Evolutionary conservation across 352 stramenopile genomes (phyloP).

Genomic region (Sclerospora graminicola): DNA sequence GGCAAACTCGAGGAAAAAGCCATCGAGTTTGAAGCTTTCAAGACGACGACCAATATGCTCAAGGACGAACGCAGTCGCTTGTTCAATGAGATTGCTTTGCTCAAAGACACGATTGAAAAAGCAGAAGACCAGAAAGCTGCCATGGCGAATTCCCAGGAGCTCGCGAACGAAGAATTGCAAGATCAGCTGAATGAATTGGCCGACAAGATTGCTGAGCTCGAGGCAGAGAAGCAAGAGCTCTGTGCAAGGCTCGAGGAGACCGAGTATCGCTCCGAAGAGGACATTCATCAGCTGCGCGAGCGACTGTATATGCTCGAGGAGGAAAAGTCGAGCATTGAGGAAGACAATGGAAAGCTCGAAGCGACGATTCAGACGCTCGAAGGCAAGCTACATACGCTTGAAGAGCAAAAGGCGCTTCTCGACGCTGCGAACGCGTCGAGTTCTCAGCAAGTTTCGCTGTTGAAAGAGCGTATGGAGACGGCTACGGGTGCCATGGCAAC

Average conservation of each 20-base stretch:
- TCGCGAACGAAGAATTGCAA: slow-evolving; percentile 39
- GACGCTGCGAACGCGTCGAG: slow-evolving; percentile 16
- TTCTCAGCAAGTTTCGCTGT: slow-evolving; percentile 12
- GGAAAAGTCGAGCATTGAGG: slow-evolving; percentile 29
- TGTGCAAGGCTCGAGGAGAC: slow-evolving; percentile 25
- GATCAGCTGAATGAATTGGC: slow-evolving; percentile 47
- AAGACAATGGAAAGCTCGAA: slow-evolving; percentile 29
- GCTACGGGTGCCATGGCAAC: slow-evolving; percentile 15
- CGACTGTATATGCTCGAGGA: slow-evolving; percentile 36
- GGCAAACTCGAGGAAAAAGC: slow-evolving; percentile 49
- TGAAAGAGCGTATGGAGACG: slow-evolving; percentile 15
- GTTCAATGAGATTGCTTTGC: slow-evolving; percentile 39
- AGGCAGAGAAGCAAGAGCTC: slow-evolving; percentile 43
- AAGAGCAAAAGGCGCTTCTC: slow-evolving; percentile 29
- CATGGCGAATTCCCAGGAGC: slow-evolving; percentile 34
- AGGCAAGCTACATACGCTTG: slow-evolving; percentile 20
- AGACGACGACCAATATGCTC: slow-evolving; percentile 47
- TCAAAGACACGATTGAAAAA: slow-evolving; percentile 38
- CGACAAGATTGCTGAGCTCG: slow-evolving; percentile 47
- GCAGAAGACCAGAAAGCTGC: slow-evolving; percentile 33
- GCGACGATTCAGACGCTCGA: slow-evolving; percentile 23
- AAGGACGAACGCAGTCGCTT: slow-evolving; percentile 46
- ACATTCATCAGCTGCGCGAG: slow-evolving; percentile 37
- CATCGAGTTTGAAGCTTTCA: slow-evolving; percentile 52
- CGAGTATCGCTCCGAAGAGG: slow-evolving; percentile 29